Conservation (phyloP, 1,284 basidiomycete genomes). For the Schizophyllum commune region DNA sequence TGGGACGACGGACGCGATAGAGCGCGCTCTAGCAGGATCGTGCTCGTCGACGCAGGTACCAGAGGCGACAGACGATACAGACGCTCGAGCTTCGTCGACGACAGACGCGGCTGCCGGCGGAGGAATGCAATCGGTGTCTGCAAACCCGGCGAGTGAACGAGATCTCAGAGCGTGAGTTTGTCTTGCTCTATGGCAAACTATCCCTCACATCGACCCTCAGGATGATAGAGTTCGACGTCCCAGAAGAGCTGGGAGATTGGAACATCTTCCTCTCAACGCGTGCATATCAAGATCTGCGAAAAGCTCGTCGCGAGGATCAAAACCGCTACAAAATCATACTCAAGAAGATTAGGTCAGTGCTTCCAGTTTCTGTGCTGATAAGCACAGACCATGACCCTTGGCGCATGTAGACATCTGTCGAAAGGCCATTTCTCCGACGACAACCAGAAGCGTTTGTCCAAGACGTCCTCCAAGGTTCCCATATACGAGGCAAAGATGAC, state of each 20-base stretch:
- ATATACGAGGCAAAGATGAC: constrained; percentile 68
- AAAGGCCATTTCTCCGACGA: constrained; percentile 60
- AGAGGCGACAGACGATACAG: too few relatives aligned
- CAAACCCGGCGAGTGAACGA: background rate
- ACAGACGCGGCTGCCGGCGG: too few relatives aligned
- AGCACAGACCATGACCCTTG: background rate
- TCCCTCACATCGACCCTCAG: background rate
- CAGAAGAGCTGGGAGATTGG: constrained; percentile 48
- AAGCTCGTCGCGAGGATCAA: constrained; percentile 29
- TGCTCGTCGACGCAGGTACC: background rate
- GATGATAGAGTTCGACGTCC: constrained; percentile 39
- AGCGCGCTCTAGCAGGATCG: background rate
- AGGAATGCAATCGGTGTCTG: background rate
- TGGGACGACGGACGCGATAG: background rate
- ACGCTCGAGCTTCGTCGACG: too few relatives aligned
- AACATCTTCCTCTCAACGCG: constrained; percentile 37
- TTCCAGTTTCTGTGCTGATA: background rate
- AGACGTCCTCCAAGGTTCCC: constrained; percentile 37
- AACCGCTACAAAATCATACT: constrained; percentile 38
- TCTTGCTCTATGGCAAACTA: background rate
- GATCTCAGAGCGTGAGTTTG: background rate
- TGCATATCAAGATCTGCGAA: constrained; percentile 36
- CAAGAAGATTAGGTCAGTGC: constrained; percentile 51
- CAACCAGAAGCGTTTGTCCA: constrained; percentile 58
- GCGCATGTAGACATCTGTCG: constrained; percentile 44